phyloP scores from a whole-genome alignment of 169 alveolate genomes.

The Plasmodium relictum region DNA sequence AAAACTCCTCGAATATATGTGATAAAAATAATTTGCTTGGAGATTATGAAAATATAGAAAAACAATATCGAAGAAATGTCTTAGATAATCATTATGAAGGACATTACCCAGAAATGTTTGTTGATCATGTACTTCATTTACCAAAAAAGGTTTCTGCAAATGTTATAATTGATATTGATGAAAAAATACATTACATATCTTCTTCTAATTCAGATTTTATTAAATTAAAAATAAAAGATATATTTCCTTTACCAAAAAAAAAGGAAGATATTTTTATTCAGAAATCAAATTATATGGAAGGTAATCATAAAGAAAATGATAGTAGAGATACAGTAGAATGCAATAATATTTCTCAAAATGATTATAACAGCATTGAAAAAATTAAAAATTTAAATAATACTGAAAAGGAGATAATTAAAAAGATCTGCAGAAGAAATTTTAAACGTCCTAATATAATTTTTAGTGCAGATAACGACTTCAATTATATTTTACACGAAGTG shows the following conservation, averaged over 20 bases:
- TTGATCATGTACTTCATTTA: slow-evolving; percentile 52
- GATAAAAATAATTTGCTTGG: slow-evolving; percentile 18
- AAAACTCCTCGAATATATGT: not conserved
- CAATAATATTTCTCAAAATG: not conserved
- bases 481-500: slow-evolving; percentile 54
- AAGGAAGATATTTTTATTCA: not conserved
- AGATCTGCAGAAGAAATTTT: not conserved
- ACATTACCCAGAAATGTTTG: slow-evolving; percentile 71
- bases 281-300: slow-evolving; percentile 1
- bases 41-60: slow-evolving; percentile 14
- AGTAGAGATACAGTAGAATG: not conserved
- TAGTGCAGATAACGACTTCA: slow-evolving; percentile 56
- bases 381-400: slow-evolving; percentile 3
- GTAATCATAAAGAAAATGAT: slow-evolving; percentile 1
- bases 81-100: slow-evolving; percentile 45
- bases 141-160: slow-evolving; percentile 64
- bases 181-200: slow-evolving; percentile 55
- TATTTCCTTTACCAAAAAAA: slow-evolving; percentile 40
- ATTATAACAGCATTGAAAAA: slow-evolving; percentile 20
- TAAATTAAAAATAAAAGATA: slow-evolving; percentile 49
- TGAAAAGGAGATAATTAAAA: slow-evolving; percentile 17
- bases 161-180: slow-evolving; percentile 57
- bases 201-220: slow-evolving; percentile 44
- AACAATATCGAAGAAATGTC: not conserved
- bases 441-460: slow-evolving; percentile 31